A percentile compares a stretch with the other conserved stretches of the same genome.
Conservation (phyloP, 2,329 filamentous ascomycete species). For the Canariomyces notabilis region DNA sequence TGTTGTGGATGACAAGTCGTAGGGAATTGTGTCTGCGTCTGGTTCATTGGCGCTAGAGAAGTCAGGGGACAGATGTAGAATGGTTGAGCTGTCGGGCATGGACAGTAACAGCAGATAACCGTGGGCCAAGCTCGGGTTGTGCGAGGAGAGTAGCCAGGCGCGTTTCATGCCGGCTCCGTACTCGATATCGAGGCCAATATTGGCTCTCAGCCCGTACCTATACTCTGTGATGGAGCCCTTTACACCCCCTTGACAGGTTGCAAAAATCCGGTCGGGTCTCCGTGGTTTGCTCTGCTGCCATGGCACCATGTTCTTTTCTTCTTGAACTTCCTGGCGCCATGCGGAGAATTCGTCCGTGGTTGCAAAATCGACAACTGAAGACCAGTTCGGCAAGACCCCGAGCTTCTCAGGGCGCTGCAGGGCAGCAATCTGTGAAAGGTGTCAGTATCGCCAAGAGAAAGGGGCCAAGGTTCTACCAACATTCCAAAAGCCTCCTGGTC, state of each 20-base stretch:
- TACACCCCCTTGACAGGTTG: slow-evolving; percentile 58
- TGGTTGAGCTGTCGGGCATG: slow-evolving; percentile 43
- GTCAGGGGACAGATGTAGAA: slow-evolving; percentile 46
- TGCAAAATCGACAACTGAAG: slow-evolving; percentile 52
- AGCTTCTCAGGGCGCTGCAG: slow-evolving; percentile 50
- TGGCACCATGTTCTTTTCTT: slow-evolving; percentile 16
- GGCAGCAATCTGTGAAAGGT: slow-evolving; percentile 43
- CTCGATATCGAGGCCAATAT: slow-evolving; percentile 55
- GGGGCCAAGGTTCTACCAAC: slow-evolving; percentile 33
- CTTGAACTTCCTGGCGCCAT: slow-evolving; percentile 24
- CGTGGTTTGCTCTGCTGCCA: slow-evolving; percentile 38
- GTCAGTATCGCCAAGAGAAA: slow-evolving; percentile 7
- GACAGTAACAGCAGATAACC: slow-evolving; percentile 43
- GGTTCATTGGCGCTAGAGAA: slow-evolving; percentile 42
- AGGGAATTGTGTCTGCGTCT: slow-evolving; percentile 36
- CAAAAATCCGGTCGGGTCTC: slow-evolving; percentile 57
- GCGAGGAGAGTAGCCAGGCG: slow-evolving; percentile 46
- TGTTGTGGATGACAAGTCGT: slow-evolving; percentile 51
- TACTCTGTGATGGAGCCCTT: slow-evolving; percentile 64
- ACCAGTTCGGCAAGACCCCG: slow-evolving; percentile 61
- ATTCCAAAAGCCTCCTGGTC: slow-evolving; percentile 71
- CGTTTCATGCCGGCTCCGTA: slow-evolving; percentile 44
- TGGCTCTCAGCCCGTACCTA: slow-evolving; percentile 64
- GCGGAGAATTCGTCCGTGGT: slow-evolving; percentile 38
- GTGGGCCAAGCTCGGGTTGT: slow-evolving; percentile 18